These are phyloP conservation scores for Rhinocladiella similis DNA, from an alignment of 2,329 filamentous ascomycete species.

Conservation along the genomic window DNA sequence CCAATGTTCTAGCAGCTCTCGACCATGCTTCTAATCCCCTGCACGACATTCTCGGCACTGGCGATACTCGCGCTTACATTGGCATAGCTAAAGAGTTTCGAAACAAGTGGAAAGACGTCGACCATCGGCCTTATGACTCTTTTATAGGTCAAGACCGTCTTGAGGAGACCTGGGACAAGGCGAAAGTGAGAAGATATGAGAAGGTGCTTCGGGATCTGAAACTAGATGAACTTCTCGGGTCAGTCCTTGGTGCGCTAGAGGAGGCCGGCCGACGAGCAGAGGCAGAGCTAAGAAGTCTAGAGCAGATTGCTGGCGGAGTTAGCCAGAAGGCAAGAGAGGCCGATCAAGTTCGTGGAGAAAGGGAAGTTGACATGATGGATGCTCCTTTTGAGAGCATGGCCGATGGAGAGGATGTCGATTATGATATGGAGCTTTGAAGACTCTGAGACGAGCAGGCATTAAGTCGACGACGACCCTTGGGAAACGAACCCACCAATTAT, in stretches of 20 bases:
- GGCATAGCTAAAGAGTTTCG: slow-evolving; percentile 67
- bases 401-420: slow-evolving; percentile 1
- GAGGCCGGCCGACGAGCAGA: slow-evolving; percentile 56
- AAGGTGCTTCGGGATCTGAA: slow-evolving; percentile 60
- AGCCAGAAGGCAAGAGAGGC: neutral
- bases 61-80: slow-evolving; percentile 59
- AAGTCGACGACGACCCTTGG: too few relatives aligned
- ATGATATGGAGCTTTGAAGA: slow-evolving; percentile 20
- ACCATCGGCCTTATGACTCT: slow-evolving; percentile 20
- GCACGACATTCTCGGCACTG: slow-evolving; percentile 54
- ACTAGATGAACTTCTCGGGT: slow-evolving; percentile 59
- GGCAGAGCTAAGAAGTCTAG: slow-evolving; percentile 39
- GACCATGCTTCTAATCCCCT: slow-evolving; percentile 60
- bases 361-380: slow-evolving; percentile 13
- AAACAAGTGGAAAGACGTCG: slow-evolving; percentile 64
- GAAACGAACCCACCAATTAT: too few relatives aligned
- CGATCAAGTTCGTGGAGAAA: neutral
- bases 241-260: slow-evolving; percentile 61
- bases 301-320: slow-evolving; percentile 4
- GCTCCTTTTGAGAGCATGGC: slow-evolving; percentile 14
- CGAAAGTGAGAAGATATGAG: slow-evolving; percentile 30
- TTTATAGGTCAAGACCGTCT: slow-evolving; percentile 23
- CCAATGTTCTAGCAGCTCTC: slow-evolving; percentile 66
- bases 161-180: slow-evolving; percentile 29
- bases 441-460: too few relatives aligned